These are phyloP conservation scores for Thielaviopsis musarum DNA, from an alignment of 2,329 filamentous ascomycete genomes.

Conservation along the genomic window DNA sequence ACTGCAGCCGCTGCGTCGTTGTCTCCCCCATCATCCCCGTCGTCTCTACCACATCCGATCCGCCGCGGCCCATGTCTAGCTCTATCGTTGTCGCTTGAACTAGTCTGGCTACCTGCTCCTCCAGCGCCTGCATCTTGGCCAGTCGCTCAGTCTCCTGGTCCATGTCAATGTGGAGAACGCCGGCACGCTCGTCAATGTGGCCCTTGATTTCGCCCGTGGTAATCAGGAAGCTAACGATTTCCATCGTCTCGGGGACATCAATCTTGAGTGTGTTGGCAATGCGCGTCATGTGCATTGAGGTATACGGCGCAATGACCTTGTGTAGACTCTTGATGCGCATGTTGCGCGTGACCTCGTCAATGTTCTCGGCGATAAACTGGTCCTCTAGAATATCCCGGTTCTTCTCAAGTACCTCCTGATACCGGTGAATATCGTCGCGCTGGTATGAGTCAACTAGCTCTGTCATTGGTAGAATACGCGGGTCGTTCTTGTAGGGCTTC, in stretches of 20 bases:
- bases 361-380: constrained; percentile 95
- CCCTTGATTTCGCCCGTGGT: constrained; percentile 75
- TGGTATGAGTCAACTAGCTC: constrained; percentile 94
- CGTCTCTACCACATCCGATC: background rate
- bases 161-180: constrained; percentile 66
- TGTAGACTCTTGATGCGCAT: constrained; percentile 94
- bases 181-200: constrained; percentile 75
- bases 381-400: constrained; percentile 84
- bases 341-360: constrained; percentile 94
- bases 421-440: constrained; percentile 80
- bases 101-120: constrained; percentile 48
- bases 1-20: background rate
- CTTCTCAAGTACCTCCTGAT: constrained; percentile 71
- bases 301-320: constrained; percentile 89
- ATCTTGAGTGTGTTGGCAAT: constrained; percentile 82
- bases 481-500: constrained; percentile 92
- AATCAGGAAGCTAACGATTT: constrained; percentile 90
- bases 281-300: constrained; percentile 73
- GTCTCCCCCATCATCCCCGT: background rate
- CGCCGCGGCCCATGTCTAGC: constrained; percentile 30
- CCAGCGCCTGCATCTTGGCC: constrained; percentile 56
- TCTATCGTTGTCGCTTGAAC: constrained; percentile 61
- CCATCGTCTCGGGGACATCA: constrained; percentile 69
- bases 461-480: constrained; percentile 91
- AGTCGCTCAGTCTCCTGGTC: constrained; percentile 58